phyloP scores from a whole-genome alignment of 805 yeast species.

The Lipomyces anomalus region DNA sequence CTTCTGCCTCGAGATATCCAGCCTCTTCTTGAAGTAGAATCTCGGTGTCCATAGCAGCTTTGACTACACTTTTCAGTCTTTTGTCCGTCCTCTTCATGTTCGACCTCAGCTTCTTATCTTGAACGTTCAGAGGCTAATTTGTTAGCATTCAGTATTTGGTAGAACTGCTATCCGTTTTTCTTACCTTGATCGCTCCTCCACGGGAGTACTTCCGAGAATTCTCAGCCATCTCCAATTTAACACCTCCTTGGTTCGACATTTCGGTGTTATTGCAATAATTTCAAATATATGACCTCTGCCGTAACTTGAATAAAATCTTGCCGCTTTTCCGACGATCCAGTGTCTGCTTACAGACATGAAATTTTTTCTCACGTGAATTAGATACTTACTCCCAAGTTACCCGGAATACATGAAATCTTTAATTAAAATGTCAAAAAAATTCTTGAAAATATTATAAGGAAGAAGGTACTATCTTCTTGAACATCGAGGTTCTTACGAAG shows the following conservation, averaged over 20 bases:
- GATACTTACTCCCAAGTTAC: neutral
- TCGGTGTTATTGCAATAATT: too few relatives aligned
- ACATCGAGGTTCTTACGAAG: neutral
- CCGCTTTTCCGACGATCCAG: too few relatives aligned
- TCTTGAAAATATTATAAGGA: too few relatives aligned
- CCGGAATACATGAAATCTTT: neutral
- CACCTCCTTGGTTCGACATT: neutral
- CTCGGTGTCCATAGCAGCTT: conserved; percentile 81
- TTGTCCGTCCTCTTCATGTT: conserved; percentile 62
- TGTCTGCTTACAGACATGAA: neutral
- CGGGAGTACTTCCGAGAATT: too few relatives aligned
- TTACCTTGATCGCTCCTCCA: too few relatives aligned
- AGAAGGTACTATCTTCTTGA: too few relatives aligned
- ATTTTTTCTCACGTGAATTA: too few relatives aligned
- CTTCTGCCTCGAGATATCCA: conserved; percentile 88
- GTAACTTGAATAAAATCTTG: too few relatives aligned
- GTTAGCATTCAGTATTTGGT: too few relatives aligned
- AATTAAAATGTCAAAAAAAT: too few relatives aligned
- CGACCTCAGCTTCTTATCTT: conserved; percentile 58
- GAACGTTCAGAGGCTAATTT: conserved; percentile 35
- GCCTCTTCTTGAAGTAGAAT: conserved; percentile 74
- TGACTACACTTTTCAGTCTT: conserved; percentile 71
- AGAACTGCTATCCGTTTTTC: too few relatives aligned
- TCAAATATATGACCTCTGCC: too few relatives aligned
- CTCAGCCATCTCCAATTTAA: neutral